These are phyloP conservation scores for Salix suchowensis DNA, from an alignment of 345 rosid genomes.

Conservation along the genomic window DNA sequence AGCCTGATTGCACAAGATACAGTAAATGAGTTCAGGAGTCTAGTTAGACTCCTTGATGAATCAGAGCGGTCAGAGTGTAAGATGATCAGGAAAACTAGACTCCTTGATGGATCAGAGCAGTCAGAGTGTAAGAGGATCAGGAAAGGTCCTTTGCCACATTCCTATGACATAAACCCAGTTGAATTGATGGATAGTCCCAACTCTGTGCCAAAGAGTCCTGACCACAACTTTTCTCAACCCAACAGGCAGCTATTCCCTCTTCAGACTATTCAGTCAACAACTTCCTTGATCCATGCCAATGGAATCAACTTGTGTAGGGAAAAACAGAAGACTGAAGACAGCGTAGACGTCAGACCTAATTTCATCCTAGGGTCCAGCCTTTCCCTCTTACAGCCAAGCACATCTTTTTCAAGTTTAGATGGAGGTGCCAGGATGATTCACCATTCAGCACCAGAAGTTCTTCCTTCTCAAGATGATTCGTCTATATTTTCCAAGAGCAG, in stretches of 20 bases:
- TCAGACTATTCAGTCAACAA: slow-evolving; percentile 6
- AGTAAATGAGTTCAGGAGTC: slow-evolving; percentile 22
- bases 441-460: slow-evolving; percentile 17
- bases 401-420: not conserved
- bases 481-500: slow-evolving; percentile 5
- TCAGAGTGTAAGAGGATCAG: slow-evolving; percentile 27
- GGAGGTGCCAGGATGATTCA: not conserved
- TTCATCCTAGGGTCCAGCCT: not conserved
- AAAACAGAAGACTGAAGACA: not conserved
- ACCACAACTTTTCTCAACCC: slow-evolving; percentile 1
- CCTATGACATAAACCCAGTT: slow-evolving; percentile 17
- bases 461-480: slow-evolving; percentile 11
- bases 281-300: slow-evolving; percentile 1
- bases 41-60: slow-evolving; percentile 26
- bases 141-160: slow-evolving; percentile 29
- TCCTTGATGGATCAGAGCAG: slow-evolving; percentile 25
- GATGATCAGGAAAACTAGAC: not conserved
- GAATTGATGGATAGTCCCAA: slow-evolving; percentile 23
- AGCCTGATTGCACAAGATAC: slow-evolving; percentile 24
- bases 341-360: slow-evolving; percentile 1
- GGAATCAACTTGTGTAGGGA: not conserved
- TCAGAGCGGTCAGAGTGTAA: slow-evolving; percentile 15
- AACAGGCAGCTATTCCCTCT: slow-evolving; percentile 7
- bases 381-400: slow-evolving; percentile 4
- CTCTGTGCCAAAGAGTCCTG: not conserved